These are phyloP conservation scores for Abrus precatorius DNA, from an alignment of 306 rosid genomes.

Conservation along the genomic window DNA sequence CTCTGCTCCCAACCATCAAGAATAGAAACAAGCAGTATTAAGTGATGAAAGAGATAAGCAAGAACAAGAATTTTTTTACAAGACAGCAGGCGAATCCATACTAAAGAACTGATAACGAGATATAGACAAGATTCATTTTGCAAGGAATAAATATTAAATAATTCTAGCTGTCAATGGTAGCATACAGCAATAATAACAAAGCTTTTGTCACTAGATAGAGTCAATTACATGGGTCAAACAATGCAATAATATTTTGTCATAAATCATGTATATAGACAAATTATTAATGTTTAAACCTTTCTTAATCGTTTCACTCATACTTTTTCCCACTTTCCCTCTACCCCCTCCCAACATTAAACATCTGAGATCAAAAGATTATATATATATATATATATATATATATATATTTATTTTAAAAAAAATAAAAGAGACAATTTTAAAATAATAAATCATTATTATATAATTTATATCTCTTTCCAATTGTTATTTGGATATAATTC, in stretches of 20 bases:
- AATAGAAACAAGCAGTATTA: constrained; percentile 38
- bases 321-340: neutral
- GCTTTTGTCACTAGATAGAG: neutral
- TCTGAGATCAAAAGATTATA: constrained; percentile 17
- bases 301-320: too few species aligned
- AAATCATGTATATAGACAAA: too few species aligned
- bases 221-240: constrained; percentile 2
- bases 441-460: constrained; percentile 23
- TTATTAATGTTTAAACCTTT: too few species aligned
- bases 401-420: neutral
- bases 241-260: neutral
- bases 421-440: neutral
- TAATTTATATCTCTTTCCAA: neutral
- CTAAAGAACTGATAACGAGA: constrained; percentile 25
- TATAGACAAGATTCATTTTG: constrained; percentile 17
- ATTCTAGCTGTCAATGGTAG: constrained; percentile 24
- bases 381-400: neutral
- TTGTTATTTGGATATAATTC: constrained; percentile 22
- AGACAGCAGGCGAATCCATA: constrained; percentile 28
- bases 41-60: constrained; percentile 31
- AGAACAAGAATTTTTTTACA: constrained; percentile 16
- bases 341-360: neutral
- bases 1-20: constrained; percentile 41
- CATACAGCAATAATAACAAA: constrained; percentile 14
- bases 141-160: constrained; percentile 24